Base-by-base conservation (phyloP, 176 grass and related monocot genomes). In the Oryza meyeriana region DNA sequence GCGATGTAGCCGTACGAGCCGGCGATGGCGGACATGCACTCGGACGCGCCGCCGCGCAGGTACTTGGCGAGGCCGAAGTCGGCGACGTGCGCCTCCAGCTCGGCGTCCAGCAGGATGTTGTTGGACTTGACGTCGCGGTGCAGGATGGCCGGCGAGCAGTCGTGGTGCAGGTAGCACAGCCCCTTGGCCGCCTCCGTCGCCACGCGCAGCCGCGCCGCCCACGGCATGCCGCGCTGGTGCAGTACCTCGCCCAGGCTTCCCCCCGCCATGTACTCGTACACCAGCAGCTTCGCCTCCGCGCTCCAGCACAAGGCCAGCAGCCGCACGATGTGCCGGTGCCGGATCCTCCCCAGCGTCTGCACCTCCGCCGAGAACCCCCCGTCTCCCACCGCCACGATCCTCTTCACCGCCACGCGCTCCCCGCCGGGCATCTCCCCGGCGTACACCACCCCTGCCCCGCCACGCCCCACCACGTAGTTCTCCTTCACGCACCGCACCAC, bases 1-100 rank as follows among this genome's bases (percentile, higher is more conserved):
- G 93, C 93, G 64, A 95, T 95, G 80, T 95, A 95, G 24, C 93
- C 93, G 82, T 95, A 95, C 3, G 93, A 95, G 13, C 90, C 93
- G 29, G 93, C 90, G 25, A 95, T 86, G 79, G 93, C 90, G 26
- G 93, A 92, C 93, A 95, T 95, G 85, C 90, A 95, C 75, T 92
- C 90, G 5, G 90, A 88, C 5, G 90, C 71, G 8, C 83, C 92
- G 61, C 66, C 88, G 76, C 71, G 47, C 38, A 95, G 84, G 71
- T 90, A 92, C 83, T 95, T 95, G 59, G 93, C 93, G 0, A 95
- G 93, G 6, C 93, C 93, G 29, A 95, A 95, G 78, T 95, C 93
- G 3, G 93, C 93, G 1, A 95, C 90, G 84, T 95, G 93, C 0
- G 93, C 93, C 73, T 95, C 88, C 61, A 93, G 75, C 18, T 80